A percentile compares a stretch with the other conserved stretches of the same genome.
phyloP scores from a whole-genome alignment of 345 rosid genomes.

The Boechera divaricarpa region DNA sequence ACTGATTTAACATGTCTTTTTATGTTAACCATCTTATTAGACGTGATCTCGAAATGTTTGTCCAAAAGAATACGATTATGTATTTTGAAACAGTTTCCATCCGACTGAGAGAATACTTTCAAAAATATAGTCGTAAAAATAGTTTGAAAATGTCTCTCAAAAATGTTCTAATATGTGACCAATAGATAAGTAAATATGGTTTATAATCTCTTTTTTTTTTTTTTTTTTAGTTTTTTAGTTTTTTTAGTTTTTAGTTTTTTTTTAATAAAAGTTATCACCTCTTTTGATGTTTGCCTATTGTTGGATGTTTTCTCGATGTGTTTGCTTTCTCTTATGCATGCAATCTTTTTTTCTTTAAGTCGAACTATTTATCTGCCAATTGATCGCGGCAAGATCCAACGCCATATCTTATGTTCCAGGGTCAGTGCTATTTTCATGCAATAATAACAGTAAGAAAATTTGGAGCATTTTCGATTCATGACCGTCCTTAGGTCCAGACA shows the following conservation, averaged over 20 bases:
- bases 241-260: too few species aligned
- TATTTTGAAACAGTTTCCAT: neutral
- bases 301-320: too few species aligned
- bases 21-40: neutral
- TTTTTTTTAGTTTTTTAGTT: too few species aligned
- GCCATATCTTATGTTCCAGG: neutral
- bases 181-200: neutral
- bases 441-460: neutral
- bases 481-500: neutral
- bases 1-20: slow-evolving; percentile 1
- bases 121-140: too few species aligned
- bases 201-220: neutral
- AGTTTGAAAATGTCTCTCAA: neutral
- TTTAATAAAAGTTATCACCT: too few species aligned
- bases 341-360: neutral
- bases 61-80: neutral
- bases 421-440: neutral
- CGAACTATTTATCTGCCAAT: too few species aligned
- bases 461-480: neutral
- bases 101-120: neutral
- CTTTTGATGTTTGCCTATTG: too few species aligned
- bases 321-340: too few species aligned
- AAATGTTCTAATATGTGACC: neutral
- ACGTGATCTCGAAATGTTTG: neutral
- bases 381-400: neutral